Evolutionary conservation across 2,329 filamentous ascomycete genomes (phyloP), one percentile per base, ranked within the genome.

Genomic region (Xylariaceae sp.): DNA sequence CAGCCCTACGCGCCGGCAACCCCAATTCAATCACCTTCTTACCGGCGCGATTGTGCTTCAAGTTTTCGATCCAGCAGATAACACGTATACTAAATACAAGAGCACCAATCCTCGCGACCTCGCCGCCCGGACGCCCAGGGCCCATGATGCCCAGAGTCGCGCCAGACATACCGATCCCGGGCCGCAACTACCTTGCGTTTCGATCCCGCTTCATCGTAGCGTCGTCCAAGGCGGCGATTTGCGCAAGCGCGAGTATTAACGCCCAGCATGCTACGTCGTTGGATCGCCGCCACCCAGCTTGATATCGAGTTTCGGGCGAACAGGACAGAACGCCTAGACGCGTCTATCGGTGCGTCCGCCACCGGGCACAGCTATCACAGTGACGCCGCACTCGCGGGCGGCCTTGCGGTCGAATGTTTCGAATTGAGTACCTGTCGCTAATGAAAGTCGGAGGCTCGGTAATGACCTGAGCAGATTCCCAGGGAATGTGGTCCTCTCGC

Each of bases 61-160:
- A 58, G 52, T 77, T 84, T 27, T 71, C 66, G 54, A 80, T 85
- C 84, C 83, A 87, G 27, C 76, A 77, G 0, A 83, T 55, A 2
- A 86, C 69, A 7, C 71, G 70, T 82, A 87, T 86, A 6, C 80
- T 82, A 57, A 82, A 86, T 1, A 73, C 80, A 41, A 77, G 62
- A 14, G 73, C 58, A 1, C 75, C 82, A 14, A 85, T 80, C 48
- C 74, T 71, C 1, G 78, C 83, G 14, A 79, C 75, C 22, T 74
- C 73, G 2, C 74, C 72, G 0, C 84, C 83, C 0, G 87, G 64
- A 37, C 77, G 73, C 0, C 84, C 84, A 0, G 87, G 62, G 0
- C 84, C 84, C 0, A 86, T 62, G 2, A 82, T 53, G 0, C 75
- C 82, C 12, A 86, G 66, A 1, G 75, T 83, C 59, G 80, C 79